Percentiles rank a stretch among this genome's conserved stretches.
Conservation (phyloP, 2,329 filamentous ascomycete genomes). For the Clathrospora elynae region DNA sequence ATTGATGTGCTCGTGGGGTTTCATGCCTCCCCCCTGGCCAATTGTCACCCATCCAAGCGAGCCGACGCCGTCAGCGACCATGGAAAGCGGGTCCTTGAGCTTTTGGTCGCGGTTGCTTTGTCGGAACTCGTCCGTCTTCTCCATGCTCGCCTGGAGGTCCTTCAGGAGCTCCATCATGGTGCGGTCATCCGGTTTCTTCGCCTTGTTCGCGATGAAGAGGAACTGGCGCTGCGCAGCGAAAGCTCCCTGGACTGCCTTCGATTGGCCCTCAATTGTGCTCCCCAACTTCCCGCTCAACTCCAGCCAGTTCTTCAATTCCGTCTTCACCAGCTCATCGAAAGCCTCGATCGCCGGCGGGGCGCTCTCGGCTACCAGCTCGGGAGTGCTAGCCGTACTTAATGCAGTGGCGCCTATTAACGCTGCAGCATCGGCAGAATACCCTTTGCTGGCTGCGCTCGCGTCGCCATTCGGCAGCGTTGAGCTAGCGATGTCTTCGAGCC, state of each 20-base stretch:
- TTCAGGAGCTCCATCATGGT: slow-evolving; percentile 79
- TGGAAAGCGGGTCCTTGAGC: slow-evolving; percentile 79
- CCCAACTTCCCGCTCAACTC: slow-evolving; percentile 78
- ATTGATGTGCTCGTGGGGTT: slow-evolving; percentile 83
- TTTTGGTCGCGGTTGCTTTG: slow-evolving; percentile 78
- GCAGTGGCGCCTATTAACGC: slow-evolving; percentile 37
- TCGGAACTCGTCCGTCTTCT: slow-evolving; percentile 77
- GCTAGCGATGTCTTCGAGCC: slow-evolving; percentile 93
- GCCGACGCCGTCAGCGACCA: slow-evolving; percentile 88
- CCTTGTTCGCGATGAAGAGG: slow-evolving; percentile 83
- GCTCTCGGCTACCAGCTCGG: slow-evolving; percentile 48
- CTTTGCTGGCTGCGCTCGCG: slow-evolving; percentile 26
- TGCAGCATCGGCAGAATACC: slow-evolving; percentile 38
- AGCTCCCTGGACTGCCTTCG: slow-evolving; percentile 63
- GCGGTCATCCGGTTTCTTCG: slow-evolving; percentile 83
- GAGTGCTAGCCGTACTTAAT: slow-evolving; percentile 40
- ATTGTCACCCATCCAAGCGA: slow-evolving; percentile 89
- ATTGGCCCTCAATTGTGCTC: slow-evolving; percentile 77
- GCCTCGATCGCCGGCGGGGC: slow-evolving; percentile 74
- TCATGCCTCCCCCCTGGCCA: slow-evolving; percentile 59
- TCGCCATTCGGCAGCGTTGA: slow-evolving; percentile 57
- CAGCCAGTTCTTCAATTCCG: slow-evolving; percentile 77
- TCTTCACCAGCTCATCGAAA: slow-evolving; percentile 79
- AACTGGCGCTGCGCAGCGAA: slow-evolving; percentile 88
- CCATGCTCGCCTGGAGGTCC: slow-evolving; percentile 82